phyloP scores from a whole-genome alignment of 164 flowering plant genomes.

The Piper longum region DNA sequence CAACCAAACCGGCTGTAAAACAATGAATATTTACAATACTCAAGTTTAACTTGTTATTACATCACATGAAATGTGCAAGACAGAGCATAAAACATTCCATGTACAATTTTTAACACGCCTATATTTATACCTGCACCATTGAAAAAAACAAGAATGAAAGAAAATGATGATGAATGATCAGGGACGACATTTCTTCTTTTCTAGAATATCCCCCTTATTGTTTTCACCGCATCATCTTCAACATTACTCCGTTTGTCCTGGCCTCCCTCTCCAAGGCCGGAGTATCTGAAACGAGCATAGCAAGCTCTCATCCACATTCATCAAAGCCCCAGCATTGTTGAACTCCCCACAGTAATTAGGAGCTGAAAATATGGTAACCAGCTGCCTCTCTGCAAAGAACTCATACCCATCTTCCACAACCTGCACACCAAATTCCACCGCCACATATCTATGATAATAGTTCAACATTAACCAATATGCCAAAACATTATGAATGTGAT shows the following conservation, averaged over 20 bases:
- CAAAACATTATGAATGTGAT: too few species aligned
- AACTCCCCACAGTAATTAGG: constrained; percentile 53
- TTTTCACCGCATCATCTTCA: background rate
- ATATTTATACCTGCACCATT: too few species aligned
- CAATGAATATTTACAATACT: too few species aligned
- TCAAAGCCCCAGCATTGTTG: constrained; percentile 46
- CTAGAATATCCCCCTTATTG: too few species aligned
- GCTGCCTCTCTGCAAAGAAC: constrained; percentile 46
- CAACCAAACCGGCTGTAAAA: too few species aligned
- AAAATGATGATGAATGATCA: too few species aligned
- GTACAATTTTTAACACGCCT: too few species aligned
- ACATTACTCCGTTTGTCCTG: constrained; percentile 6
- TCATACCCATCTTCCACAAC: constrained; percentile 53
- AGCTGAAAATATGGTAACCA: constrained; percentile 52
- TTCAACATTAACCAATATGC: background rate
- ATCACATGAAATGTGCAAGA: too few species aligned
- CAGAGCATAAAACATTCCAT: too few species aligned
- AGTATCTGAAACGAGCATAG: constrained; percentile 47
- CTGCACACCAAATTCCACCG: constrained; percentile 9
- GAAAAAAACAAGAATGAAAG: too few species aligned
- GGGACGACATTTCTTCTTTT: too few species aligned
- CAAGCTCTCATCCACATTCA: constrained; percentile 39
- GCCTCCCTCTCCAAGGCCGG: constrained; percentile 25
- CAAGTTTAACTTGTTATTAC: too few species aligned
- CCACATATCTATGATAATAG: background rate